A percentile compares a stretch with the other conserved stretches of the same genome.
phyloP scores from a whole-genome alignment of 1,284 basidiomycete species.

The Trichosporon ovoides region DNA sequence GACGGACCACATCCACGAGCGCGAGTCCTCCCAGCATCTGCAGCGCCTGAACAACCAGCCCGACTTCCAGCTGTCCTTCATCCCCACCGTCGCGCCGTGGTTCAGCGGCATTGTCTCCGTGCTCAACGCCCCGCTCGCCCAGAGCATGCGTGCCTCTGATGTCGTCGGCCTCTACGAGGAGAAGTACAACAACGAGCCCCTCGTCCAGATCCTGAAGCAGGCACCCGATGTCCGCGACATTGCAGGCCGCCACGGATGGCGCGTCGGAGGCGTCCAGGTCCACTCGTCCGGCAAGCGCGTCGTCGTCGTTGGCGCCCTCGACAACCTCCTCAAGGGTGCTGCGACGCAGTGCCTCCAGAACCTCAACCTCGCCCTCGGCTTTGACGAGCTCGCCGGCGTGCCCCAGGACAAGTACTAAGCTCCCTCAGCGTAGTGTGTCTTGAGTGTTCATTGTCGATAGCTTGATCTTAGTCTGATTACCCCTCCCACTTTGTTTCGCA shows the following conservation, averaged over 20 bases:
- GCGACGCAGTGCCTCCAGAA: conserved; percentile 98
- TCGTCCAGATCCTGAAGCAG: conserved; percentile 62
- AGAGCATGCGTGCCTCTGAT: conserved; percentile 64
- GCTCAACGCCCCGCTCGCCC: conserved; percentile 70
- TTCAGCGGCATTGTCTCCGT: conserved; percentile 93
- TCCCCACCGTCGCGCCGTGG: conserved; percentile 86
- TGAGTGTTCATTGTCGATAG: not conserved
- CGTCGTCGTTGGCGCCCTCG: conserved; percentile 87
- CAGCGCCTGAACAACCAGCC: conserved; percentile 54
- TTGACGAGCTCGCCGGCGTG: conserved; percentile 85
- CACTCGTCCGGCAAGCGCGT: conserved; percentile 81
- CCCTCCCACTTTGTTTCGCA: not conserved
- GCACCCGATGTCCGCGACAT: conserved; percentile 76
- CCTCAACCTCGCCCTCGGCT: conserved; percentile 87
- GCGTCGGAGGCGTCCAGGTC: conserved; percentile 88
- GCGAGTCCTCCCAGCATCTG: conserved; percentile 82
- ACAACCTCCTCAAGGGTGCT: conserved; percentile 95
- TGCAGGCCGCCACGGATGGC: conserved; percentile 78
- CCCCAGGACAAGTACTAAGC: conserved; percentile 48
- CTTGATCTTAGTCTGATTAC: not conserved
- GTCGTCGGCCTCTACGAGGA: conserved; percentile 70
- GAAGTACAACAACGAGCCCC: conserved; percentile 68
- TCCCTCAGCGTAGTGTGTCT: too few species aligned
- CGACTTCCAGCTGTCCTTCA: conserved; percentile 69
- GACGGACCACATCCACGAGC: conserved; percentile 98